phyloP scores from a whole-genome alignment of 1,284 basidiomycete species.

The Ganoderma meredithae region DNA sequence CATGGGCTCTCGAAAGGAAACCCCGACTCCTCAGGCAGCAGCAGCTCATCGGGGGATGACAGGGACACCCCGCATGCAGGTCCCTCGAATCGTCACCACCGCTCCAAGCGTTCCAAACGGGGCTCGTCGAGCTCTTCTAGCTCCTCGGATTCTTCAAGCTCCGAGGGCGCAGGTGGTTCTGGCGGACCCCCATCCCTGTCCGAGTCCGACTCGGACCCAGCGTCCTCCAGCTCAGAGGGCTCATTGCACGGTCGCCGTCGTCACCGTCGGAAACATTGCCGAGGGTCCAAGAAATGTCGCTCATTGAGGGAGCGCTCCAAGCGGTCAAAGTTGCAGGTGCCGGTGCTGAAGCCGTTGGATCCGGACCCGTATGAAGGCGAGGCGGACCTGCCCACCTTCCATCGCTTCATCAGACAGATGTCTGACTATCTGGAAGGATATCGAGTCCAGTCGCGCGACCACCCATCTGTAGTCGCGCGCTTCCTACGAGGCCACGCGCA shows the following conservation, averaged over 20 bases:
- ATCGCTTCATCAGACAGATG: slow-evolving; percentile 30
- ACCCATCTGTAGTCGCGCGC: slow-evolving; percentile 6
- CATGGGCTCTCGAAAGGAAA: not conserved
- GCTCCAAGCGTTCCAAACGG: not conserved
- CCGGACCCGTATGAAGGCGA: slow-evolving; percentile 27
- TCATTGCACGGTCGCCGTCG: not conserved
- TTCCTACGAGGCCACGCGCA: slow-evolving; percentile 46
- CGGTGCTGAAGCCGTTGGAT: slow-evolving; percentile 25
- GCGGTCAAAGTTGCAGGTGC: not conserved
- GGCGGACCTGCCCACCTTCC: slow-evolving; percentile 29
- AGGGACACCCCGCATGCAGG: not conserved
- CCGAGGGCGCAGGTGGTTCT: not conserved
- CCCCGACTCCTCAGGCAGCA: not conserved
- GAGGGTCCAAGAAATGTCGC: not conserved
- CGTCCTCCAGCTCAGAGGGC: not conserved
- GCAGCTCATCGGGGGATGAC: not conserved
- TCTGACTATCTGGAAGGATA: slow-evolving; percentile 20
- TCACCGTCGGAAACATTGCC: not conserved
- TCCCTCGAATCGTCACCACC: not conserved
- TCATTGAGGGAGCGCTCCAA: not conserved
- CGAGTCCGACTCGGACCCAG: not conserved
- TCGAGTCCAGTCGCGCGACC: slow-evolving; percentile 1
- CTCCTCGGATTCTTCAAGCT: not conserved
- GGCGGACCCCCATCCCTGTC: not conserved
- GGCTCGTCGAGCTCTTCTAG: not conserved